A percentile compares a stretch with the other conserved stretches of the same genome.
These are phyloP conservation scores for Citrus maxima DNA, from an alignment of 345 rosid species.

Conservation along the genomic window DNA sequence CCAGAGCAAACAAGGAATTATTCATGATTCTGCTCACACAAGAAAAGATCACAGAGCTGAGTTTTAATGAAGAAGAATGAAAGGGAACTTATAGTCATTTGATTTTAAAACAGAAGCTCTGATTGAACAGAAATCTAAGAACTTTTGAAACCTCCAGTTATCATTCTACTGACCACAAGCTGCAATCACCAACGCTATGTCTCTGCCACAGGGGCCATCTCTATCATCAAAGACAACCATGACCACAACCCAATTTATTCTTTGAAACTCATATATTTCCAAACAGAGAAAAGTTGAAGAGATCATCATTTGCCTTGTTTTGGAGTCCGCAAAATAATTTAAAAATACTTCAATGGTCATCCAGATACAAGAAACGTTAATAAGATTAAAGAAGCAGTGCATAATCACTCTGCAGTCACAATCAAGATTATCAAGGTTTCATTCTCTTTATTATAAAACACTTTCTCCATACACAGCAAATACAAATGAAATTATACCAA, in stretches of 20 bases:
- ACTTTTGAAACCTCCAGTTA: background rate
- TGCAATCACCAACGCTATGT: background rate
- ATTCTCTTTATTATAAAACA: background rate
- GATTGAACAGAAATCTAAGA: background rate
- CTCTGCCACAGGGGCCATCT: background rate
- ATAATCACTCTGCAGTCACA: background rate
- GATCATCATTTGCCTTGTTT: background rate
- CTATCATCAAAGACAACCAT: background rate
- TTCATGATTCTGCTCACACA: background rate
- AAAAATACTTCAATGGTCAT: background rate
- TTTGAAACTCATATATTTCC: background rate
- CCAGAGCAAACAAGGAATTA: background rate
- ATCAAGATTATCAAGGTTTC: background rate
- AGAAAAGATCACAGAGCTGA: background rate
- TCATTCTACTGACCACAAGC: background rate
- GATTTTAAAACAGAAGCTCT: background rate
- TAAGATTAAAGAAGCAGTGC: background rate
- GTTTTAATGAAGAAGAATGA: background rate
- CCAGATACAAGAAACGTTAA: background rate
- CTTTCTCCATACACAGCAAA: background rate
- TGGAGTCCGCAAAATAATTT: background rate
- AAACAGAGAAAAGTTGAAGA: background rate
- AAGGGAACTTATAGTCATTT: background rate
- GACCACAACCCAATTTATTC: background rate
- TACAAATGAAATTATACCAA: background rate